Evolutionary conservation across 2,329 filamentous ascomycete genomes (phyloP), one percentile per base, ranked within the genome.

Genomic region (Pseudogymnoascus sp.): DNA sequence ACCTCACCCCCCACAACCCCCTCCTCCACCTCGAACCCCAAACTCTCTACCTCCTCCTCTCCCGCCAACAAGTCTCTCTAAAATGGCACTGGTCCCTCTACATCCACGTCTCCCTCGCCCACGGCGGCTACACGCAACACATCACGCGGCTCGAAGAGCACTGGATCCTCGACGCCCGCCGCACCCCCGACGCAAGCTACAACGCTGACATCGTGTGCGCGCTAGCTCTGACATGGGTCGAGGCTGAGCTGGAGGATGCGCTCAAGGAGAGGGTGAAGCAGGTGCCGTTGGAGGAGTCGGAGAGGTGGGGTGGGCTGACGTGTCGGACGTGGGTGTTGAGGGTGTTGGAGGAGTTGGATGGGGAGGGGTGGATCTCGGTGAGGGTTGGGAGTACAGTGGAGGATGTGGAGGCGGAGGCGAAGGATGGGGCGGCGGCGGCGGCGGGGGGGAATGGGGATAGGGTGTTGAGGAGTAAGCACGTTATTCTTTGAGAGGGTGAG

Each of bases 311-410:
- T 1, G 14, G 16, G 44, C 14, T 53, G 44, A 53, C 44, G 23
- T 53, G 44, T 53, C 44, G 44, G 44, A 28, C 44, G 44, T 53
- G 44, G 44, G 23, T 53, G 14, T 31, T 53, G 23, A 31, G 44
- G 44, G 44, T 53, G 23, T 53, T 53, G 44, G 44, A 53, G 44
- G 44, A 53, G 23, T 53, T 53, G 44, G 44, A 53, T 53, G 25
- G 14, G 2, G 44, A 53, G 44, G 44, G 44, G 23, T 53, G 44
- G 44, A 53, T 53, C 16, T 53, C 44, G 44, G 44, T 53, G 23
- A 53, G 23, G 23, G 44, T 53, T 14, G 44, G 44, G 44, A 53
- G 44, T 53, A 53, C 44, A 23, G 44, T 53, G 44, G 44, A 53
- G 44, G 44, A 53, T 53, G 44, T 53, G 23, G 44, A 53, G 23